A percentile compares a stretch with the other conserved stretches of the same genome.
Evolutionary conservation across 305 asterid genomes (phyloP).

Genomic region (Ilex paraguariensis): DNA sequence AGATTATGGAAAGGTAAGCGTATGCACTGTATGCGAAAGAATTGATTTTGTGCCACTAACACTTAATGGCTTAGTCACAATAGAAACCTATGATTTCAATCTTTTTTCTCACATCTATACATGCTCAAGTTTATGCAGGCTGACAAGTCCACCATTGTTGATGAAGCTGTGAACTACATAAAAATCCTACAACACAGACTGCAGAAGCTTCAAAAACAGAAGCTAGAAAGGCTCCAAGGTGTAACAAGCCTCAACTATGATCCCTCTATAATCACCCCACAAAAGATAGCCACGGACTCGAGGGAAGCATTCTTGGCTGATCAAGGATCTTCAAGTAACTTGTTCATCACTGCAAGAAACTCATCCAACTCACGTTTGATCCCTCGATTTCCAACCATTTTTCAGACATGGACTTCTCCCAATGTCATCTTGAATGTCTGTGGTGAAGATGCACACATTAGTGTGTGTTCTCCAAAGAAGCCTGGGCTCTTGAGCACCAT

Average conservation of each 20-base stretch:
- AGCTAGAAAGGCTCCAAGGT: conserved; percentile 23
- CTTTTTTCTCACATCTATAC: too few species aligned
- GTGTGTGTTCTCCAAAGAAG: conserved; percentile 12
- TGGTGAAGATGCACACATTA: conserved; percentile 19
- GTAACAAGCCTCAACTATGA: background rate
- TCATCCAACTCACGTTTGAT: background rate
- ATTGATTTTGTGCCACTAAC: too few species aligned
- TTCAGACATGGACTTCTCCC: conserved; percentile 16
- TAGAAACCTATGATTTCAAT: too few species aligned
- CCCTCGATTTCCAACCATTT: background rate
- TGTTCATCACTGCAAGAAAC: background rate
- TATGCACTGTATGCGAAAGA: too few species aligned
- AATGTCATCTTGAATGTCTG: conserved; percentile 16
- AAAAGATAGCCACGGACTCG: background rate
- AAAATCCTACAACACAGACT: conserved; percentile 18
- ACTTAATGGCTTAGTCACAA: too few species aligned
- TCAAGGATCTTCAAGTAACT: conserved; percentile 7
- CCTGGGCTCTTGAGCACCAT: conserved; percentile 12
- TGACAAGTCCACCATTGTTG: conserved; percentile 36
- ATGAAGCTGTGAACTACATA: conserved; percentile 34
- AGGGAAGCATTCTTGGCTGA: conserved; percentile 18
- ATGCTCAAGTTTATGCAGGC: conserved; percentile 15
- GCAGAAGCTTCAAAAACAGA: conserved; percentile 25
- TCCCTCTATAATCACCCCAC: conserved; percentile 3
- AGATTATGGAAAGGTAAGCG: too few species aligned